Evolutionary conservation across 805 yeast species (phyloP), one percentile per base, ranked within the genome.

Genomic region (Peterozyma toletana): DNA sequence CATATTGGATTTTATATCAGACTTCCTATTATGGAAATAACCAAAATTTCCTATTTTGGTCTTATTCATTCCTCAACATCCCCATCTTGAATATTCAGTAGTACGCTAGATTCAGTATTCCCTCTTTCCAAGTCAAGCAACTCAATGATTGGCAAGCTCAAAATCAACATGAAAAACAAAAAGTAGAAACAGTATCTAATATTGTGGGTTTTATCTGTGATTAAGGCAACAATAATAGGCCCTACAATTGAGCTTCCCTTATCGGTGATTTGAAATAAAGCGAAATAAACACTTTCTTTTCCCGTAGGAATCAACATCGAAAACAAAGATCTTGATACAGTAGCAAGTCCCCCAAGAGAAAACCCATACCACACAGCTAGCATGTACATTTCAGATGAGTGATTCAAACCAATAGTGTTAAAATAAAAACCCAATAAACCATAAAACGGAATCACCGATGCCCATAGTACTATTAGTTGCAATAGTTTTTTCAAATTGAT

Each of bases 211-310:
- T 63, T 64, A 60, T 86, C 89, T 3, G 86, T 80, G 40, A 86
- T 73, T 47, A 84, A 46, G 0, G 89, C 93, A n/a, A 85, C 77
- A 16, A 84, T 52, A 4, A 80, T 61, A 0, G 95, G 93, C 0
- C 95, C 93, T 29, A 85, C 50, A 3, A 85, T 75, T 0, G 87
- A 79, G 4, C 87, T 80, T 2, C 93, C 91, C 55, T 86, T 85
- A 59, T 85, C 93, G 1, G 95, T 86, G 35, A 85, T 78, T 35
- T 86, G 75, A 59, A 80, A 86, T 37, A 85, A 64, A 11, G 91
- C 82, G 61, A 86, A 85, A 55, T 84, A 85, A 6, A 83, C 77
- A 3, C 83, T 77, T 55, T 86, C 95, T 52, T 76, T 78, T 5
- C 93, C 93, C 38, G 65, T 69, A 15, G 95, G 95, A 37, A 85